These are phyloP conservation scores for Penicillium bialowiezense DNA, from an alignment of 495 filamentous ascomycete species.

Conservation along the genomic window DNA sequence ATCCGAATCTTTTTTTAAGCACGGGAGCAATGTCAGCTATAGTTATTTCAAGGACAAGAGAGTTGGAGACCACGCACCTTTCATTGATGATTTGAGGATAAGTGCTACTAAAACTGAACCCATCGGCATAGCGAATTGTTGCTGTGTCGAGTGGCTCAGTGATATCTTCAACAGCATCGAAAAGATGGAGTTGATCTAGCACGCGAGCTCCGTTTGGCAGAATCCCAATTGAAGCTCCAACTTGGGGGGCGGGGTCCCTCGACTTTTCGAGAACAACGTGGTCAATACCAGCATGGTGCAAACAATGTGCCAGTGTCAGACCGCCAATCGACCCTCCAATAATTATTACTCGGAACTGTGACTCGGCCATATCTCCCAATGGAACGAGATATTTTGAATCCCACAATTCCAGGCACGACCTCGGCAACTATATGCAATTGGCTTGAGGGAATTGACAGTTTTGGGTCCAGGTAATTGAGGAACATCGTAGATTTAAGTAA, in stretches of 20 bases:
- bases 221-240: slow-evolving; percentile 38
- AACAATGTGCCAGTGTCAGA: slow-evolving; percentile 43
- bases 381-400: no score
- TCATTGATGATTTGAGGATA: slow-evolving; percentile 6
- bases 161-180: background rate
- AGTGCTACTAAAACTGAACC: slow-evolving; percentile 8
- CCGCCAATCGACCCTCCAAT: slow-evolving; percentile 51
- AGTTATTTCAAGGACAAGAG: no score
- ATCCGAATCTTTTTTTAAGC: slow-evolving; percentile 15
- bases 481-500: no score
- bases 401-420: no score
- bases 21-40: background rate
- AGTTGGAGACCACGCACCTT: no score
- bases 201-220: slow-evolving; percentile 37
- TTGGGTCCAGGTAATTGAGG: no score
- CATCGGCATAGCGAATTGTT: slow-evolving; percentile 12
- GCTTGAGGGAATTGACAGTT: no score
- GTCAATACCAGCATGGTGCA: slow-evolving; percentile 43
- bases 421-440: no score
- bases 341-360: slow-evolving; percentile 39
- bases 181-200: slow-evolving; percentile 43
- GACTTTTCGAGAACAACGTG: slow-evolving; percentile 49
- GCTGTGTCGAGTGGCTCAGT: slow-evolving; percentile 13
- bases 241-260: slow-evolving; percentile 30
- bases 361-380: slow-evolving; percentile 1